Evolutionary conservation across 2,329 filamentous ascomycete species (phyloP).

Genomic region (Daldinia eschscholtzii): DNA sequence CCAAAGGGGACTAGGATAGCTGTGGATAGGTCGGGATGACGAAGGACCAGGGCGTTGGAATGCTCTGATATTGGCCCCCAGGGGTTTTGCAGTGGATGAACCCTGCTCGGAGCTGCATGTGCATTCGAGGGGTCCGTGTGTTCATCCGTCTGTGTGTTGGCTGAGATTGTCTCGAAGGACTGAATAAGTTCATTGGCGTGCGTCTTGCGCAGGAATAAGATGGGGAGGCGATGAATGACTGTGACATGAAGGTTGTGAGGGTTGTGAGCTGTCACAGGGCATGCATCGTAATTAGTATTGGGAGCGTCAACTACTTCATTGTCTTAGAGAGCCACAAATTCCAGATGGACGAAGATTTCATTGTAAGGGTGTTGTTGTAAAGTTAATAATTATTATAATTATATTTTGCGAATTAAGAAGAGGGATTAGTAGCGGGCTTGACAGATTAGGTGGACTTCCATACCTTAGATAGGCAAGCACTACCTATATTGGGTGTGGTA

Average conservation of each 20-base stretch:
- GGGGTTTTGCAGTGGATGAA: slow-evolving; percentile 32
- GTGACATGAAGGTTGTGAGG: slow-evolving; percentile 35
- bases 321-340: slow-evolving; percentile 30
- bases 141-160: slow-evolving; percentile 45
- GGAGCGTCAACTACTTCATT: slow-evolving; percentile 11
- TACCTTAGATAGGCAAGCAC: neutral
- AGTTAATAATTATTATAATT: slow-evolving; percentile 4
- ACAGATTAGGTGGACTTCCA: slow-evolving; percentile 6
- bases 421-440: slow-evolving; percentile 3
- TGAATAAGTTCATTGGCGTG: slow-evolving; percentile 10
- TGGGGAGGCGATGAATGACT: slow-evolving; percentile 21
- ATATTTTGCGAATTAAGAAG: slow-evolving; percentile 7
- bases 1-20: slow-evolving; percentile 36
- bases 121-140: slow-evolving; percentile 37
- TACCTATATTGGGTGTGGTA: neutral
- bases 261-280: slow-evolving; percentile 25
- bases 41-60: slow-evolving; percentile 46
- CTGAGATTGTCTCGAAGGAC: slow-evolving; percentile 42
- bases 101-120: slow-evolving; percentile 46
- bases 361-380: slow-evolving; percentile 7
- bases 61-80: slow-evolving; percentile 41
- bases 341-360: slow-evolving; percentile 8
- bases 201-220: slow-evolving; percentile 27
- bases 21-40: slow-evolving; percentile 46
- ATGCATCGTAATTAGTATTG: slow-evolving; percentile 24